phyloP scores from a whole-genome alignment of 2,329 filamentous ascomycete species.

The Ophiostoma ips region DNA sequence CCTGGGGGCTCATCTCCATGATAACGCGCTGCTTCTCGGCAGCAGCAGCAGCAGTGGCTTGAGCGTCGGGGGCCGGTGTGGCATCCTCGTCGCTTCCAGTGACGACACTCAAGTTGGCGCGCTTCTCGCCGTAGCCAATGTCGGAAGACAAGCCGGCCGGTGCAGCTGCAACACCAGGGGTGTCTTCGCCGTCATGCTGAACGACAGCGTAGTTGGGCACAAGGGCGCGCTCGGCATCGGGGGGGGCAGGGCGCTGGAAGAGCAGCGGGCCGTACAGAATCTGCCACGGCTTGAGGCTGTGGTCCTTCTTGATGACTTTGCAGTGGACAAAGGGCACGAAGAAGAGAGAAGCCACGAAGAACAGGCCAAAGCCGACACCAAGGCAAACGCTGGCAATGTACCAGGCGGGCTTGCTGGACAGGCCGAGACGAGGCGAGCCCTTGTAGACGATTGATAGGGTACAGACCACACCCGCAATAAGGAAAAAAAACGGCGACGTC shows the following conservation, averaged over 20 bases:
- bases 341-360: slow-evolving; percentile 48
- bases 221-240: slow-evolving; percentile 36
- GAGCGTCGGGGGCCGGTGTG: slow-evolving; percentile 7
- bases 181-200: slow-evolving; percentile 45
- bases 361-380: slow-evolving; percentile 47
- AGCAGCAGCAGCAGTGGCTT: neutral
- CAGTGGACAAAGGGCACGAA: slow-evolving; percentile 59
- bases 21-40: slow-evolving; percentile 6
- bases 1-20: slow-evolving; percentile 22
- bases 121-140: slow-evolving; percentile 4
- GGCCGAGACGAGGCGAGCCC: slow-evolving; percentile 54
- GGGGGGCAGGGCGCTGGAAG: slow-evolving; percentile 42
- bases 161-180: slow-evolving; percentile 12
- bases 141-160: slow-evolving; percentile 6
- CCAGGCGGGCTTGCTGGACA: slow-evolving; percentile 52
- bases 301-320: slow-evolving; percentile 55
- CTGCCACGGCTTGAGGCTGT: slow-evolving; percentile 48
- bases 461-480: slow-evolving; percentile 60
- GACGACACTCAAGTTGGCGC: neutral
- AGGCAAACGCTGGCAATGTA: slow-evolving; percentile 55
- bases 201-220: slow-evolving; percentile 69
- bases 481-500: slow-evolving; percentile 63
- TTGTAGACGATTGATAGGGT: slow-evolving; percentile 71
- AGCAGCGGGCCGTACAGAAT: slow-evolving; percentile 50
- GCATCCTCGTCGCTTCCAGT: neutral